Evolutionary conservation across 257 asterid genomes (phyloP).

Genomic region (Fraxinus americana): DNA sequence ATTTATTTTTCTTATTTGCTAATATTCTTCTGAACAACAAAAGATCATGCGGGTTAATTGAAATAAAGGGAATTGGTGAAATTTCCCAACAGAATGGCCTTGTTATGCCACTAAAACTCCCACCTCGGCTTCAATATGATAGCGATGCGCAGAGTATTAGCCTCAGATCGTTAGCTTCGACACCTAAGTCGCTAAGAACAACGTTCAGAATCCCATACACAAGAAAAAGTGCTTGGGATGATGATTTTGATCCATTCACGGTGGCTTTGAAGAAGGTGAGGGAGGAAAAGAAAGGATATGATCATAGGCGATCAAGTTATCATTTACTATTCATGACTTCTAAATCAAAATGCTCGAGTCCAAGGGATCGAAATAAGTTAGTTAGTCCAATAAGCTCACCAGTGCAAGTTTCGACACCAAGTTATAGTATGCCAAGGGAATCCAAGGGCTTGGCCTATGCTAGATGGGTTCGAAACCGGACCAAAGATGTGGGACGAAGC

Average conservation of each 20-base stretch:
- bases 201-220: conserved; percentile 50
- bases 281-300: conserved; percentile 55
- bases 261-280: conserved; percentile 66
- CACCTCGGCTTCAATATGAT: conserved; percentile 59
- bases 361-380: not conserved
- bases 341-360: conserved; percentile 28
- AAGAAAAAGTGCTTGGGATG: conserved; percentile 44
- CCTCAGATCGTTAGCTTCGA: conserved; percentile 35
- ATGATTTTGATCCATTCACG: conserved; percentile 59
- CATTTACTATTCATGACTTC: conserved; percentile 48
- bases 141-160: conserved; percentile 23
- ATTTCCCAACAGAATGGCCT: conserved; percentile 17
- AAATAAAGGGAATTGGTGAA: no score
- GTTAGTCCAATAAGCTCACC: conserved; percentile 17
- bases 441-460: conserved; percentile 70
- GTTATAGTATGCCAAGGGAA: conserved; percentile 44
- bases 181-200: conserved; percentile 47
- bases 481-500: conserved; percentile 34
- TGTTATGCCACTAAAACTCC: conserved; percentile 73
- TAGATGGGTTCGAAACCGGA: conserved; percentile 47
- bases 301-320: conserved; percentile 56
- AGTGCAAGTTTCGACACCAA: conserved; percentile 22
- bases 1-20: no score
- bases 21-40: no score
- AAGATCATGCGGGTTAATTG: no score